Conservation (phyloP, 2,329 filamentous ascomycete species). For the Aspergillus costaricaensis region DNA sequence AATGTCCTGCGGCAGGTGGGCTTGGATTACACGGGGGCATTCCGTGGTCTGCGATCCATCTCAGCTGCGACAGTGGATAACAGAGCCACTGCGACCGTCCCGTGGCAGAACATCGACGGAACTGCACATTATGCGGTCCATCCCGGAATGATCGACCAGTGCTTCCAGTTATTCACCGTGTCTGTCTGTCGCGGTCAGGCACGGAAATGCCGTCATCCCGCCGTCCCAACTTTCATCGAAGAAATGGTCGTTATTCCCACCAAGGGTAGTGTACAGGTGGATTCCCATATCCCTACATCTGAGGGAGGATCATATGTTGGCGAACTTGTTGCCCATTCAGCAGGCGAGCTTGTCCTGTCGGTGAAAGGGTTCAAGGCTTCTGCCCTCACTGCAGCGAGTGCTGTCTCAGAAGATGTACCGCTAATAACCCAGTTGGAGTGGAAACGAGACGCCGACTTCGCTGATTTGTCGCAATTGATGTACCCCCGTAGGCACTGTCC, state of each 20-base stretch:
- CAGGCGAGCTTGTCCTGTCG: background rate
- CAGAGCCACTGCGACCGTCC: background rate
- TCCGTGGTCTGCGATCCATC: conserved; percentile 12
- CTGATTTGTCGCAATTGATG: background rate
- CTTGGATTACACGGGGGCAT: conserved; percentile 7
- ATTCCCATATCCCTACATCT: background rate
- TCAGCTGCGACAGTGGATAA: conserved; percentile 9
- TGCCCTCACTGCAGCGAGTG: background rate
- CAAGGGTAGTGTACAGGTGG: background rate
- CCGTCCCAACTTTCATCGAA: conserved; percentile 8
- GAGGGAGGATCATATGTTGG: background rate
- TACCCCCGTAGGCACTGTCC: background rate
- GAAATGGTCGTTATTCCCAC: background rate
- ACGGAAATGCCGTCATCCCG: background rate
- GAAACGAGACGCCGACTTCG: conserved; percentile 4
- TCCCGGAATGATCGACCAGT: conserved; percentile 13
- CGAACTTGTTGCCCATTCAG: background rate
- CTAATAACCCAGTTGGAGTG: background rate
- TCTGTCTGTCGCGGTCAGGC: conserved; percentile 1
- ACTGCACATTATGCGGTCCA: conserved; percentile 4
- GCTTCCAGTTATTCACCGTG: conserved; percentile 13
- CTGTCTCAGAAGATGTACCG: background rate
- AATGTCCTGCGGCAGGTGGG: conserved; percentile 1
- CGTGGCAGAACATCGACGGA: background rate
- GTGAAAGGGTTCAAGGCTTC: background rate